Evolutionary conservation across 1,284 basidiomycete genomes (phyloP).

Genomic region (Leccinum subfulvum): DNA sequence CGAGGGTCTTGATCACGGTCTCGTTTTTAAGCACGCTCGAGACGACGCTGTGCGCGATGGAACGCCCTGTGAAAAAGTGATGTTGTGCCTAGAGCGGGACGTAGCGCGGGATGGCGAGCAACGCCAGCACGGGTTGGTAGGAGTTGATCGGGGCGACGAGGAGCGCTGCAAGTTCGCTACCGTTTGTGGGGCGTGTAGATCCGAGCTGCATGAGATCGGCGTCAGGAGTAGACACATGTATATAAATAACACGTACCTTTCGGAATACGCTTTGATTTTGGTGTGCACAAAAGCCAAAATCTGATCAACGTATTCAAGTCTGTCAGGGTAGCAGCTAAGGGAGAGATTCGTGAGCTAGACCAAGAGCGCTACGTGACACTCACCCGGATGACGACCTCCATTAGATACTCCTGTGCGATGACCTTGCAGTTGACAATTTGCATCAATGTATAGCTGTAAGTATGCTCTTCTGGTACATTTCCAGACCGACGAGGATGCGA

Average conservation of each 20-base stretch:
- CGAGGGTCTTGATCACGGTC: too few relatives aligned
- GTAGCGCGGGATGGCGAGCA: conserved; percentile 90
- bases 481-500: too few relatives aligned
- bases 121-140: conserved; percentile 89
- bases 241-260: conserved; percentile 47
- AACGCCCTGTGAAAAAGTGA: conserved; percentile 61
- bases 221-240: too few relatives aligned
- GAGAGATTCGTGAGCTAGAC: too few relatives aligned
- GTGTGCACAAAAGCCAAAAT: conserved; percentile 83
- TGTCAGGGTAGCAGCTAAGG: conserved; percentile 68
- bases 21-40: conserved; percentile 48
- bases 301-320: conserved; percentile 94
- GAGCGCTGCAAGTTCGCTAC: conserved; percentile 86
- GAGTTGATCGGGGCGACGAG: conserved; percentile 80
- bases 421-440: too few relatives aligned
- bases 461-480: too few relatives aligned
- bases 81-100: conserved; percentile 71
- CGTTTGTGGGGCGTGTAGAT: conserved; percentile 84
- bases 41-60: conserved; percentile 89
- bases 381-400: too few relatives aligned
- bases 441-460: too few relatives aligned
- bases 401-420: too few relatives aligned
- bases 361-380: too few relatives aligned
- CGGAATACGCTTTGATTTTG: conserved; percentile 81
- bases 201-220: conserved; percentile 54